Conservation (phyloP, 2,329 filamentous ascomycete species). For the Cercospora berteroae region DNA sequence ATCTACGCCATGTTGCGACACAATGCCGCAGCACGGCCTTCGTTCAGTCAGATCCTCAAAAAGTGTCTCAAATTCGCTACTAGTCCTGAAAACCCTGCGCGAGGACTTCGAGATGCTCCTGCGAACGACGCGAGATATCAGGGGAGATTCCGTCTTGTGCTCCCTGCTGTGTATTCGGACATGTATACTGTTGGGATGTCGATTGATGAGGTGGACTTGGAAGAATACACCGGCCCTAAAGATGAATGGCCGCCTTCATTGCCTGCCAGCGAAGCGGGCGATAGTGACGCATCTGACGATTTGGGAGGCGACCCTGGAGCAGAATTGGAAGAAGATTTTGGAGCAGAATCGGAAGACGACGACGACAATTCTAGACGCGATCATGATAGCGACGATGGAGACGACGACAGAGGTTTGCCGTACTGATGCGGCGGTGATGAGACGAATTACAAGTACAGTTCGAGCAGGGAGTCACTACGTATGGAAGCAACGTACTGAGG, state of each 20-base stretch:
- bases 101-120: slow-evolving; percentile 4
- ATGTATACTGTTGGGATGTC: neutral
- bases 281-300: neutral
- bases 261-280: neutral
- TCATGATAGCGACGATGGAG: neutral
- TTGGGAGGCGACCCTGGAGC: slow-evolving; percentile 1
- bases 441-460: neutral
- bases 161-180: neutral
- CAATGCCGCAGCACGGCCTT: neutral
- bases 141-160: neutral
- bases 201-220: neutral
- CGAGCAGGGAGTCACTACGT: neutral
- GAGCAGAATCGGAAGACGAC: neutral
- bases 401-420: neutral
- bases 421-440: neutral
- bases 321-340: neutral
- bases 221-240: neutral
- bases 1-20: neutral
- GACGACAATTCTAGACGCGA: neutral
- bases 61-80: neutral
- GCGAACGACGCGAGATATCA: neutral
- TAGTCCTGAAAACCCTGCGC: neutral
- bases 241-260: neutral
- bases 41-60: slow-evolving; percentile 1
- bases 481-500: neutral